Percentiles rank a stretch among this genome's conserved stretches.
Conservation (phyloP, 208 protist species). For the Crithidia brevicula region DNA sequence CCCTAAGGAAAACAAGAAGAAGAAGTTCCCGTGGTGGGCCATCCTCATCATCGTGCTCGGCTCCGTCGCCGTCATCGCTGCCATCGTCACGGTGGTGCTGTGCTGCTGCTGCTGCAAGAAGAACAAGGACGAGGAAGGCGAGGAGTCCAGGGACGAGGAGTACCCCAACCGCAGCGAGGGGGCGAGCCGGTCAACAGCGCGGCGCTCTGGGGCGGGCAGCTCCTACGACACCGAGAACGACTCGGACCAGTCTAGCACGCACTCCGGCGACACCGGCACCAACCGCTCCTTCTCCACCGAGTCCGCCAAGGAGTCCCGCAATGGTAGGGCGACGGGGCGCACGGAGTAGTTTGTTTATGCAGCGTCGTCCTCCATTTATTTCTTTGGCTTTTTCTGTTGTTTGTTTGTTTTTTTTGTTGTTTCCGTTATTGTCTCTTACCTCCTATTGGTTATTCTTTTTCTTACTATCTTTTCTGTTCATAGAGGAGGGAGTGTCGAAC, state of each 20-base stretch:
- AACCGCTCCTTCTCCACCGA: conserved; percentile 17
- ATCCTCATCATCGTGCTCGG: conserved; percentile 14
- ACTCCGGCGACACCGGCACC: conserved; percentile 21
- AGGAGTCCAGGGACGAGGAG: background rate
- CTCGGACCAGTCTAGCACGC: background rate
- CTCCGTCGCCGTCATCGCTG: background rate
- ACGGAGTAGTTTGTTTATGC: background rate
- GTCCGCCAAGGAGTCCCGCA: background rate
- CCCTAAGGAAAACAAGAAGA: background rate
- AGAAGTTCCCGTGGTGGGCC: conserved; percentile 17
- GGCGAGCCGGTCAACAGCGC: background rate
- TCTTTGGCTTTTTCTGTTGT: no score
- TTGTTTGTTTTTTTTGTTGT: no score
- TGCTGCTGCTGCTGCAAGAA: conserved; percentile 3
- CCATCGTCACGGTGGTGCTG: background rate
- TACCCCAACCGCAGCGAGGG: background rate
- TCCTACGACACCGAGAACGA: background rate
- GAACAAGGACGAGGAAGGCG: background rate
- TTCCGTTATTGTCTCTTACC: no score
- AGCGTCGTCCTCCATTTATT: no score
- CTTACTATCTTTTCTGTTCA: no score
- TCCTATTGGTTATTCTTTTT: no score
- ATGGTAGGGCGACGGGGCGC: background rate
- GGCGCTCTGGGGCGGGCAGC: background rate
- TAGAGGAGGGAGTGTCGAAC: no score